These are phyloP conservation scores for Tetracladium setigerum DNA, from an alignment of 495 filamentous ascomycete genomes.

Conservation along the genomic window DNA sequence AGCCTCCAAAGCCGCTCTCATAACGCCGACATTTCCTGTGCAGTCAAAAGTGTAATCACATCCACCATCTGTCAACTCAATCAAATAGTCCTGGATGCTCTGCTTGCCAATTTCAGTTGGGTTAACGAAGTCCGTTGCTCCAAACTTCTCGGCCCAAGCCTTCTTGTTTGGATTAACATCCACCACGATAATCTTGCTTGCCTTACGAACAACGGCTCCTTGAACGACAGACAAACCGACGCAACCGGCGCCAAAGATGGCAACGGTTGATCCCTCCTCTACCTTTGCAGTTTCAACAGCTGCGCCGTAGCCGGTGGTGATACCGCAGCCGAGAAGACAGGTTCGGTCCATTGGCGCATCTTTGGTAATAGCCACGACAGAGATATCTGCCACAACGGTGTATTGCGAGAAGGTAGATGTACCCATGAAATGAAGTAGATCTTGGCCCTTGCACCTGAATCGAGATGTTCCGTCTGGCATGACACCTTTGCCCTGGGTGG, in stretches of 20 bases:
- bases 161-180: constrained; percentile 93
- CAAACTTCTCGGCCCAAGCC: constrained; percentile 87
- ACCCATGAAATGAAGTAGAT: constrained; percentile 98
- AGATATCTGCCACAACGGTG: constrained; percentile 98
- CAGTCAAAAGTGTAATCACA: constrained; percentile 99
- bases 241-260: constrained; percentile 92
- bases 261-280: constrained; percentile 83
- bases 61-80: constrained; percentile 98
- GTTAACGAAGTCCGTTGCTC: constrained; percentile 95
- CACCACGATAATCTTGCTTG: constrained; percentile 87
- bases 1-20: constrained; percentile 92
- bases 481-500: constrained; percentile 89
- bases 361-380: constrained; percentile 84
- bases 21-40: constrained; percentile 92
- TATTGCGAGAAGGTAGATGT: constrained; percentile 98
- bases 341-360: constrained; percentile 94
- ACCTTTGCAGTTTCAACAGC: constrained; percentile 87
- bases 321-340: constrained; percentile 93
- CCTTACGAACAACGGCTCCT: constrained; percentile 83
- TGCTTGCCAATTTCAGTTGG: constrained; percentile 67
- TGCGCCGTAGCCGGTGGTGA: constrained; percentile 97
- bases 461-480: constrained; percentile 97
- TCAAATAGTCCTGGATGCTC: constrained; percentile 80
- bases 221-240: constrained; percentile 93
- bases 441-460: constrained; percentile 88